A percentile compares a stretch with the other conserved stretches of the same genome.
These are phyloP conservation scores for Mucor saturninus DNA, from an alignment of 371 early-diverging fungal species.

Conservation along the genomic window DNA sequence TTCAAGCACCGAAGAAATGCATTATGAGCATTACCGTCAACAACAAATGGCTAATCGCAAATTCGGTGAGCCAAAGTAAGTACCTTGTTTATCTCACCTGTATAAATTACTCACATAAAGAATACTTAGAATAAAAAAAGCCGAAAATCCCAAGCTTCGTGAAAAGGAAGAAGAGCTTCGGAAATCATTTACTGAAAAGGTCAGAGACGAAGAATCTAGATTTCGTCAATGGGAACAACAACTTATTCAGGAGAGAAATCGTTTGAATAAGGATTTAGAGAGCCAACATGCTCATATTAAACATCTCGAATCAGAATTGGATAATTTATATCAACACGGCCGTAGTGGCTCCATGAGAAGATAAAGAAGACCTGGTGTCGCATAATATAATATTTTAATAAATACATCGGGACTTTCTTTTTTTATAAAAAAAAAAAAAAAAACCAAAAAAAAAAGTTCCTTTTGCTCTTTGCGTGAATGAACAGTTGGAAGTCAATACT, in stretches of 20 bases:
- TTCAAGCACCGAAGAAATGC: slow-evolving; percentile 81
- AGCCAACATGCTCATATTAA: slow-evolving; percentile 89
- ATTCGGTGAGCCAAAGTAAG: slow-evolving; percentile 76
- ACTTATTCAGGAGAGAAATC: slow-evolving; percentile 94
- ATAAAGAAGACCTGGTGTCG: slow-evolving; percentile 10
- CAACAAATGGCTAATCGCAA: slow-evolving; percentile 80
- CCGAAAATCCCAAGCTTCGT: slow-evolving; percentile 80
- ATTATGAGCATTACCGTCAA: slow-evolving; percentile 87
- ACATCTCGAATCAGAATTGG: slow-evolving; percentile 82
- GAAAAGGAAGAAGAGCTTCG: slow-evolving; percentile 92
- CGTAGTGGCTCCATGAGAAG: slow-evolving; percentile 21
- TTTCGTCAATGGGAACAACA: slow-evolving; percentile 98
- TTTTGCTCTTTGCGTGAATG: neutral
- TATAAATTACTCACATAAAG: too few species aligned
- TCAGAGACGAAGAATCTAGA: slow-evolving; percentile 88
- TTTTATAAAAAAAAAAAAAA: too few species aligned
- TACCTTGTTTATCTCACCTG: too few species aligned
- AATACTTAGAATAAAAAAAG: slow-evolving; percentile 55
- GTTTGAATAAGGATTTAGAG: slow-evolving; percentile 95
- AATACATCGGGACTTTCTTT: too few species aligned
- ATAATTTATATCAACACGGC: slow-evolving; percentile 57
- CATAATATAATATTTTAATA: neutral
- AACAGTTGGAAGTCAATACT: slow-evolving; percentile 2
- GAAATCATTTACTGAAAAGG: slow-evolving; percentile 93
- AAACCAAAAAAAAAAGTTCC: neutral